Percentiles rank a stretch among this genome's conserved stretches.
phyloP scores from a whole-genome alignment of 1,284 basidiomycete genomes.

The Wallemia ichthyophaga region DNA sequence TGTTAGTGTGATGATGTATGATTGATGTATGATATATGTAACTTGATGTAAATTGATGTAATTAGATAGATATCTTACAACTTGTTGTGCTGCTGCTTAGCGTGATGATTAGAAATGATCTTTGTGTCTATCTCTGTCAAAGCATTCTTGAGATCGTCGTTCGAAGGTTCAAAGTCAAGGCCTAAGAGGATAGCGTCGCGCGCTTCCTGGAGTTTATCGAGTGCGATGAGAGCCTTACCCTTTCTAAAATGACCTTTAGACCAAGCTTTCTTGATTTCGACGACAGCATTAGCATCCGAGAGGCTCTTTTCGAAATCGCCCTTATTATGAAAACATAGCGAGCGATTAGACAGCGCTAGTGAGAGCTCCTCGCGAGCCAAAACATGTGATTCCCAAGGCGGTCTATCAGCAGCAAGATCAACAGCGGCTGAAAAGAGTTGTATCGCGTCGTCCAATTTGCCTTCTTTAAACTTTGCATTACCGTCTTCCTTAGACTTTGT shows the following conservation, averaged over 20 bases:
- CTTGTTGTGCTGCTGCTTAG: too few relatives aligned
- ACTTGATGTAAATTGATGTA: too few relatives aligned
- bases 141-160: conserved; percentile 12
- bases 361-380: conserved; percentile 67
- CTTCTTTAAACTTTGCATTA: conserved; percentile 49
- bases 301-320: conserved; percentile 22
- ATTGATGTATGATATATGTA: neutral
- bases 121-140: neutral
- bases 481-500: conserved; percentile 60
- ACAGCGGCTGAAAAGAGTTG: conserved; percentile 57
- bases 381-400: conserved; percentile 61
- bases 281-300: conserved; percentile 59
- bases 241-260: conserved; percentile 85
- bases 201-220: conserved; percentile 41
- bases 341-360: conserved; percentile 64
- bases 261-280: conserved; percentile 59
- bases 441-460: conserved; percentile 44
- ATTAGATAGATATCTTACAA: too few relatives aligned
- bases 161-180: conserved; percentile 64
- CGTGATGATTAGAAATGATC: neutral
- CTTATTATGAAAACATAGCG: conserved; percentile 47
- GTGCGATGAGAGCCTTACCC: conserved; percentile 53
- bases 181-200: conserved; percentile 53
- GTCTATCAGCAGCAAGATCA: conserved; percentile 46
- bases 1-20: neutral